Evolutionary conservation across 2,329 filamentous ascomycete species (phyloP).

Genomic region (Fusarium begoniae): DNA sequence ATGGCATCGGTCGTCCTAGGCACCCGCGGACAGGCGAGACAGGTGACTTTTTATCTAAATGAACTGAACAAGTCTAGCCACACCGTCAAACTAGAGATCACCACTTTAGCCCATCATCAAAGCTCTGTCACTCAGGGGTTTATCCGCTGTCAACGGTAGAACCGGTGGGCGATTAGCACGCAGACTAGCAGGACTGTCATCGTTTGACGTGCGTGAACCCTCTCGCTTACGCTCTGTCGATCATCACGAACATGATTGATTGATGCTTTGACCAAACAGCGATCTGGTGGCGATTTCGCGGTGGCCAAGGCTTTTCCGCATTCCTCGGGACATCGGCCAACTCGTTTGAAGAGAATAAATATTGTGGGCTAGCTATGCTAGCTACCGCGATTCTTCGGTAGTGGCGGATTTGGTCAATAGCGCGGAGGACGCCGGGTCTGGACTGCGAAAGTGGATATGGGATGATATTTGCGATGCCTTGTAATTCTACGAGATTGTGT

Average conservation of each 20-base stretch:
- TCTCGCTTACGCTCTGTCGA: neutral
- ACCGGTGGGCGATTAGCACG: slow-evolving; percentile 6
- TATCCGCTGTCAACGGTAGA: slow-evolving; percentile 18
- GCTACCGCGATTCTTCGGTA: neutral
- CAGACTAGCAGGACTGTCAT: neutral
- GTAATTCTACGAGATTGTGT: neutral
- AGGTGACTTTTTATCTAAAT: neutral
- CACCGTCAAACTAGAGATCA: neutral
- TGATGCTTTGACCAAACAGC: neutral
- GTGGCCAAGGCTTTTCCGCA: neutral
- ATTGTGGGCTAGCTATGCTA: neutral
- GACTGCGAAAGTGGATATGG: neutral
- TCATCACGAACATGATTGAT: neutral
- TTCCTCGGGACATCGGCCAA: neutral
- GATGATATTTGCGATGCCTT: neutral
- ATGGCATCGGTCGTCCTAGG: neutral
- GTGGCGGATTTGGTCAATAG: neutral
- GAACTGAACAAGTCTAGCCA: neutral
- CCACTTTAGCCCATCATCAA: neutral
- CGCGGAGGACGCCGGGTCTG: neutral
- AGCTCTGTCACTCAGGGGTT: neutral
- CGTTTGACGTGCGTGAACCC: neutral
- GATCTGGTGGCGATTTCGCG: neutral
- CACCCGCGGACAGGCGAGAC: neutral
- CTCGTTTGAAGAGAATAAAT: too few relatives aligned